phyloP scores from a whole-genome alignment of 2,329 filamentous ascomycete species.

The Beauveria rudraprayagi region DNA sequence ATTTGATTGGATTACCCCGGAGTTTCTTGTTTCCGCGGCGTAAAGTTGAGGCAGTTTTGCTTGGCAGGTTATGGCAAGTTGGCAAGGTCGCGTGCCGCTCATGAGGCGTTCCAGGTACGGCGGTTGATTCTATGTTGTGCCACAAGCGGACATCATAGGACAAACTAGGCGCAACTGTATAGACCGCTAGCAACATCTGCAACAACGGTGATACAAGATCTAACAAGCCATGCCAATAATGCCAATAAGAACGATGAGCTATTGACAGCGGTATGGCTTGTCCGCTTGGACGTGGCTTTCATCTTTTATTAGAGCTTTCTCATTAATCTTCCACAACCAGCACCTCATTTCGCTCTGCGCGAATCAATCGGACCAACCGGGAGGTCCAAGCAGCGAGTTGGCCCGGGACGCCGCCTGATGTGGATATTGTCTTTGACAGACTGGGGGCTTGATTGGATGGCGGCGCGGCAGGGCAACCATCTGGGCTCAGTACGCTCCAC shows the following conservation, averaged over 20 bases:
- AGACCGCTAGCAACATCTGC: neutral
- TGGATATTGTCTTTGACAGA: neutral
- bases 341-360: neutral
- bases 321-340: neutral
- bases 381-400: neutral
- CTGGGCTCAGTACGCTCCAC: neutral
- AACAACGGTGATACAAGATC: neutral
- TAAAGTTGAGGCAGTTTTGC: neutral
- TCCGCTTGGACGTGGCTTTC: neutral
- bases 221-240: neutral
- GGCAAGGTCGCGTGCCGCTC: neutral
- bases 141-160: neutral
- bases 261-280: no score
- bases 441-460: neutral
- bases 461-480: neutral
- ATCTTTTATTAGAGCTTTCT: neutral
- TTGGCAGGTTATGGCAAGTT: neutral
- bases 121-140: neutral
- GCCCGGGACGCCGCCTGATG: neutral
- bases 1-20: neutral
- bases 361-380: neutral
- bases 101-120: neutral
- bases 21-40: neutral
- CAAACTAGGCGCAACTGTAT: neutral
- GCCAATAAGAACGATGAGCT: neutral